Percentiles rank a stretch among this genome's conserved stretches.
Conservation (phyloP, 2,329 filamentous ascomycete genomes). For the Cladosporium halotolerans region DNA sequence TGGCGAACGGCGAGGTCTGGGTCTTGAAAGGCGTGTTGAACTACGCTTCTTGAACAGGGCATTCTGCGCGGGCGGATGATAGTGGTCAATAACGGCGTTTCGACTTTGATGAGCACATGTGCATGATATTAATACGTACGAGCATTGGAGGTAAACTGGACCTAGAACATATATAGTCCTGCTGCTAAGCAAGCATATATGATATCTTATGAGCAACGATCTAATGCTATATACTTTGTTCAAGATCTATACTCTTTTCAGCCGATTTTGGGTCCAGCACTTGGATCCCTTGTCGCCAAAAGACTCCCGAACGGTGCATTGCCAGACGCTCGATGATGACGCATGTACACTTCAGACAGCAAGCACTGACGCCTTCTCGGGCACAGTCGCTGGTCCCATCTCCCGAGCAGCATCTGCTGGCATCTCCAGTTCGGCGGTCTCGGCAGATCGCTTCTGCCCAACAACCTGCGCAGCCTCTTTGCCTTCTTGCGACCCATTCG, state of each 20-base stretch:
- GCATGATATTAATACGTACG: neutral
- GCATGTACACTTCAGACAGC: constrained; percentile 16
- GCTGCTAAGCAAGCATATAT: too few relatives aligned
- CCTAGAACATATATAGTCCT: too few relatives aligned
- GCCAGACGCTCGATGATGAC: neutral
- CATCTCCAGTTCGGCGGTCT: constrained; percentile 23
- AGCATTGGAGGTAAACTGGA: too few relatives aligned
- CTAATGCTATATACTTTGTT: too few relatives aligned
- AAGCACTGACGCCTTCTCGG: constrained; percentile 22
- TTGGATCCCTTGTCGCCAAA: constrained; percentile 4
- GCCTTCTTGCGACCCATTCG: constrained; percentile 15
- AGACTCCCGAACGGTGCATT: neutral
- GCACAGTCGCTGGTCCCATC: constrained; percentile 22
- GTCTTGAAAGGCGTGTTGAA: constrained; percentile 59
- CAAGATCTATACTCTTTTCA: neutral
- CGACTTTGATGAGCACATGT: neutral
- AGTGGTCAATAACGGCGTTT: neutral
- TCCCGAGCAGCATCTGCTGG: constrained; percentile 22
- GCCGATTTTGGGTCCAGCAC: constrained; percentile 10
- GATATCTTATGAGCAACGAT: too few relatives aligned
- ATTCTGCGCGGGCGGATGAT: too few relatives aligned
- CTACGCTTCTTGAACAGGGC: constrained; percentile 29
- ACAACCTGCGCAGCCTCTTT: constrained; percentile 3
- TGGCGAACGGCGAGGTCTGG: constrained; percentile 88
- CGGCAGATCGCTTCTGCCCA: constrained; percentile 22